Evolutionary conservation across 2,329 filamentous ascomycete species (phyloP).

Genomic region (Claviceps citrina): DNA sequence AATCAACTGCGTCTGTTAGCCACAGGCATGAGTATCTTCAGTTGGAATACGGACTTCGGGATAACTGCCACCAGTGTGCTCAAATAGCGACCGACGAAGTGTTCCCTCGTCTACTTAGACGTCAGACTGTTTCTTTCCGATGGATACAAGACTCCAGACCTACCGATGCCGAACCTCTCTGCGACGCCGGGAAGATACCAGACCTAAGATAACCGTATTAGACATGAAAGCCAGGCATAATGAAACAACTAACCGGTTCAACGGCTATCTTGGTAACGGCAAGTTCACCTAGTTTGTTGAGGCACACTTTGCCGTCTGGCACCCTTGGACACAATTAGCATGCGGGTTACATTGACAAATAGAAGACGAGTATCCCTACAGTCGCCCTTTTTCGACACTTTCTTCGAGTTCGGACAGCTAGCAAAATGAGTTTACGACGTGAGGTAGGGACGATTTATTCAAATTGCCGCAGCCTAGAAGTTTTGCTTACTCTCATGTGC

Average conservation of each 20-base stretch:
- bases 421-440: background rate
- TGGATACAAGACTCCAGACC: constrained; percentile 10
- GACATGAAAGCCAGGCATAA: background rate
- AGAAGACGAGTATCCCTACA: constrained; percentile 29
- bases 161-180: constrained; percentile 79
- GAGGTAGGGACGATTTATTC: background rate
- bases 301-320: constrained; percentile 74
- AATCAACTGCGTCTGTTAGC: constrained; percentile 43
- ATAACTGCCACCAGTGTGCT: constrained; percentile 90
- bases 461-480: background rate
- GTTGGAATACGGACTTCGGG: constrained; percentile 41
- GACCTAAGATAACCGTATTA: constrained; percentile 23
- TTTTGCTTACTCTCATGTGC: constrained; percentile 56
- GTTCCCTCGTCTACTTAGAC: constrained; percentile 55
- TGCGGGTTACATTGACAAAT: background rate
- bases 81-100: constrained; percentile 74
- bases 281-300: constrained; percentile 75
- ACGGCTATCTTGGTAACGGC: constrained; percentile 94
- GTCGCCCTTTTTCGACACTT: constrained; percentile 62
- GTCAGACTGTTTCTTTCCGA: constrained; percentile 12
- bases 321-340: constrained; percentile 22
- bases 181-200: constrained; percentile 82
- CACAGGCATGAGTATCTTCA: background rate
- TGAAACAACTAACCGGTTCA: constrained; percentile 53
- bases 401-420: constrained; percentile 81